Evolutionary conservation across 768 basidiomycete species (phyloP), one percentile per base, ranked within the genome.

Genomic region (Saitozyma sp.): DNA sequence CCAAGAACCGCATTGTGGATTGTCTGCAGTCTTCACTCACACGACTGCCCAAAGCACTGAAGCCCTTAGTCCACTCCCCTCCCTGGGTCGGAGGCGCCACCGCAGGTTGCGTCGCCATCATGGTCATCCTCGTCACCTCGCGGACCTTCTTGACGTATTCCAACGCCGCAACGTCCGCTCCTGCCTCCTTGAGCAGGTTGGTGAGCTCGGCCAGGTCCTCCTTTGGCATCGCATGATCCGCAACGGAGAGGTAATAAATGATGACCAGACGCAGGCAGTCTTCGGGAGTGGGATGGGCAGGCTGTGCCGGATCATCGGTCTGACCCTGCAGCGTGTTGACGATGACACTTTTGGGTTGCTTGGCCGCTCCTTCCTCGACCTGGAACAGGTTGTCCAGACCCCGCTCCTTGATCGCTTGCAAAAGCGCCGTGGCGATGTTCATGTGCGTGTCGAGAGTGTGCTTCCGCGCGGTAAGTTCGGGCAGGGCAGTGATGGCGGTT

Each of bases 301-400:
- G 87, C 87, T 19, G 86, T 80, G 64, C 89, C 84, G 58, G 87
- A 67, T 81, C 75, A 62, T 80, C 76, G 80, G 60, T 77, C 50
- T 78, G 73, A 43, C 79, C 84, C 19, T 91, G 88, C n/a, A 99
- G 83, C n/a, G 85, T 87, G 73, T 95, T 90, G 53, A 98, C 86
- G 58, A 99, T 87, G 14, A 86, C 84, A 50, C 86, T 82, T 40
- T 91, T 87, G 16, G 87, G 89, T 86, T 96, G 92, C 77, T 92
- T 92, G 37, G 84, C 84, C 66, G 90, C 89, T 6, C 88, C 86
- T 79, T 99, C 96, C 82, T 99, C 96, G 38, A 88, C 87, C 73
- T 93, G 93, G 82, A 96, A 98, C n/a, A 99, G 83, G 73, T 95
- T 95, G 78, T 99, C 96, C 40, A 99, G 84, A 4, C 91, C 92